Percentiles rank a stretch among this genome's conserved stretches.
Evolutionary conservation across 345 rosid genomes (phyloP).

Genomic region (Eucalyptus curtisii): DNA sequence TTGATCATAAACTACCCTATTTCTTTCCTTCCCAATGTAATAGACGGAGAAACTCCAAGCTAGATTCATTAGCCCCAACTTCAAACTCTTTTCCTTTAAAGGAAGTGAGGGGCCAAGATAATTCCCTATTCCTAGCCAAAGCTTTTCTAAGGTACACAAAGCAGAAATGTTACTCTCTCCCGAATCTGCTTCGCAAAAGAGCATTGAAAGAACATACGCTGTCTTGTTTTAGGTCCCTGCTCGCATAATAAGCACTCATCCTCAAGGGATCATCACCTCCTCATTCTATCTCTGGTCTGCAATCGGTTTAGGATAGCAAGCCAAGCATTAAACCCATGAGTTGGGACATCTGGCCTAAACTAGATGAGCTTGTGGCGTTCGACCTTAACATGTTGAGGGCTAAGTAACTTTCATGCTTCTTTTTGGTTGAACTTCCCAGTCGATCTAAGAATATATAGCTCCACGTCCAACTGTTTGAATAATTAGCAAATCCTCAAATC

Average conservation of each 20-base stretch:
- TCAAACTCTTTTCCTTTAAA: not conserved
- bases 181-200: not conserved
- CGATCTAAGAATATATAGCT: not conserved
- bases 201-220: not conserved
- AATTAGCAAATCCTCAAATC: not conserved
- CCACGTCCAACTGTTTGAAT: not conserved
- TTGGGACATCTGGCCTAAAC: not conserved
- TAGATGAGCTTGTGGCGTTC: not conserved
- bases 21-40: not conserved
- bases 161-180: not conserved
- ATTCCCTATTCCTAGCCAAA: not conserved
- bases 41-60: not conserved
- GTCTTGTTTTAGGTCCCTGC: not conserved
- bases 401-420: not conserved
- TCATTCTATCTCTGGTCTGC: not conserved
- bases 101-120: not conserved
- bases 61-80: not conserved
- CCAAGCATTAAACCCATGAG: not conserved
- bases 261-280: not conserved
- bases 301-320: not conserved
- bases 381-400: not conserved
- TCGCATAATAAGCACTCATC: not conserved
- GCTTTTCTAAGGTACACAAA: not conserved
- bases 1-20: not conserved
- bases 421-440: not conserved